Conservation (phyloP, 345 rosid genomes). For the Gossypium stocksii region DNA sequence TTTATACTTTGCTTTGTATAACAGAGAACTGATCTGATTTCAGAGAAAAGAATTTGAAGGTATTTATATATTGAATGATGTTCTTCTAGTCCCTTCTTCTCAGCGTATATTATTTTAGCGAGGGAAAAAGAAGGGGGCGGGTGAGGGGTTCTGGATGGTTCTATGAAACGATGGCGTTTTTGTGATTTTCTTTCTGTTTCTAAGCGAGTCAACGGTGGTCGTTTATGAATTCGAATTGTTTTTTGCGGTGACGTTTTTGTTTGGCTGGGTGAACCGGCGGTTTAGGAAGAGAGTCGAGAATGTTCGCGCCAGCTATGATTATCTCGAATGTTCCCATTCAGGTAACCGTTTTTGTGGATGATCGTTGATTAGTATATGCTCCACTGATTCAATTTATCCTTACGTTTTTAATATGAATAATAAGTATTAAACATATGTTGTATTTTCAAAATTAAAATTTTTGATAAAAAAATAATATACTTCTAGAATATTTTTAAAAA, state of each 20-base stretch:
- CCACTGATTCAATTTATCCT: too few relatives aligned
- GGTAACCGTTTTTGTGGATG: neutral
- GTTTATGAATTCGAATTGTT: neutral
- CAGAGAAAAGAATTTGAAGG: neutral
- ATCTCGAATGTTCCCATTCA: constrained; percentile 16
- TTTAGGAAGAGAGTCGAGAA: neutral
- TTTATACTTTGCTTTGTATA: neutral
- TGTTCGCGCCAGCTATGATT: neutral
- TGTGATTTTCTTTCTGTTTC: neutral
- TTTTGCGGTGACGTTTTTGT: neutral
- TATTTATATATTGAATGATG: neutral
- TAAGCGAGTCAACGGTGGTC: neutral
- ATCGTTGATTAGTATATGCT: constrained; percentile 5
- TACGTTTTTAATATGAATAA: too few relatives aligned
- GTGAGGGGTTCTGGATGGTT: constrained; percentile 48
- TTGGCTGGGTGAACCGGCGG: neutral
- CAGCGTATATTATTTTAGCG: neutral
- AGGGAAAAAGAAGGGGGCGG: neutral
- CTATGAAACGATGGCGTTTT: constrained; percentile 36
- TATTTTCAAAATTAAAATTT: too few relatives aligned
- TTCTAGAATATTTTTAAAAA: too few relatives aligned
- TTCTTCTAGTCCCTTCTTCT: constrained; percentile 47
- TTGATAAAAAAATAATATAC: too few relatives aligned
- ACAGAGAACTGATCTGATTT: neutral
- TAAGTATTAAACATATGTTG: too few relatives aligned